Conservation (phyloP, 176 grass and related monocot genomes). For the Alopecurus myosuroides region DNA sequence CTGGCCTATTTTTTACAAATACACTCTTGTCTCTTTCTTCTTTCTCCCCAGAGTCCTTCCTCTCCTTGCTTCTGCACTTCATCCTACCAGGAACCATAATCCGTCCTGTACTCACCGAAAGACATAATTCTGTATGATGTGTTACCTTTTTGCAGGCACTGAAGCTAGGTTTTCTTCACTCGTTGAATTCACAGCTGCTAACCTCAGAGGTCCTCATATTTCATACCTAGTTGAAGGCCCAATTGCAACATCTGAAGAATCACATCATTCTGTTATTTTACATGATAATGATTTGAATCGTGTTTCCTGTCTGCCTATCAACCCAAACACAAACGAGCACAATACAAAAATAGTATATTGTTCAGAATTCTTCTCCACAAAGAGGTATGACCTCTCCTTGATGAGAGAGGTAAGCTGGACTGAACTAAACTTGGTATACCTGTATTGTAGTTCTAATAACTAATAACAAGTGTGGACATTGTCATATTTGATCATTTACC, state of each 20-base stretch:
- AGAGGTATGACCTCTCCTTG: slow-evolving; percentile 30
- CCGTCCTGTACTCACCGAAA: not conserved
- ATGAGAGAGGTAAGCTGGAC: slow-evolving; percentile 65
- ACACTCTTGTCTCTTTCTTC: not conserved
- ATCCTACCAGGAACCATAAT: not conserved
- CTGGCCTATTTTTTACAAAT: not conserved
- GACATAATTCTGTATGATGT: not conserved
- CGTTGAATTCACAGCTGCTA: slow-evolving; percentile 45
- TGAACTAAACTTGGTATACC: not conserved
- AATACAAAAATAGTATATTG: slow-evolving; percentile 45
- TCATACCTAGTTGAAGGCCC: slow-evolving; percentile 70
- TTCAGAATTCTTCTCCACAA: slow-evolving; percentile 55
- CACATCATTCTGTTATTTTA: slow-evolving; percentile 46
- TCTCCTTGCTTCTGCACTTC: too few species aligned
- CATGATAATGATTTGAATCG: slow-evolving; percentile 43
- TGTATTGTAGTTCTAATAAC: not conserved
- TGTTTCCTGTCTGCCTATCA: slow-evolving; percentile 10
- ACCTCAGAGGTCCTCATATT: slow-evolving; percentile 59
- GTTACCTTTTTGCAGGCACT: slow-evolving; percentile 39
- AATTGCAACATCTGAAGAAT: slow-evolving; percentile 28
- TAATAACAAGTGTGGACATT: not conserved
- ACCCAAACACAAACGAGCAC: not conserved
- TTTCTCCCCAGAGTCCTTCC: not conserved
- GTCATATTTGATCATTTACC: not conserved
- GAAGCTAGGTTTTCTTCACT: slow-evolving; percentile 51